phyloP scores from a whole-genome alignment of 805 yeast genomes.

The Zygoascus bituminiphila region DNA sequence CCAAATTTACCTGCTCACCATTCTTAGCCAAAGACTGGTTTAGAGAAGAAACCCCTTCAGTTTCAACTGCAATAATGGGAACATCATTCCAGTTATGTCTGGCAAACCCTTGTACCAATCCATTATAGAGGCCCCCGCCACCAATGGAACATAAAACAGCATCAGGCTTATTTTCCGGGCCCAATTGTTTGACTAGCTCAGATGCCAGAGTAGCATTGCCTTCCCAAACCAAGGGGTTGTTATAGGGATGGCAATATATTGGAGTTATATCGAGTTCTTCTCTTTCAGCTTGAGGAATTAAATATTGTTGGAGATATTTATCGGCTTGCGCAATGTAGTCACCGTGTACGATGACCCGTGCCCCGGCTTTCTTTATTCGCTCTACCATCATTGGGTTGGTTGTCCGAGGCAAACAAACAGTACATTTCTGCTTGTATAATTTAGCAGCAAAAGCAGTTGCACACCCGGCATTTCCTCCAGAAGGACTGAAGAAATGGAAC shows the following conservation, averaged over 20 bases:
- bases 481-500: conserved; percentile 64
- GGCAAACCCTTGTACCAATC: conserved; percentile 76
- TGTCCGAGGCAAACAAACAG: conserved; percentile 50
- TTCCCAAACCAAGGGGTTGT: conserved; percentile 86
- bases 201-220: conserved; percentile 93
- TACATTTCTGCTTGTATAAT: conserved; percentile 47
- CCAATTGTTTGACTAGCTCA: conserved; percentile 69
- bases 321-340: conserved; percentile 72
- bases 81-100: conserved; percentile 36
- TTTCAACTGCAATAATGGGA: conserved; percentile 44
- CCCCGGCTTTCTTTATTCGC: conserved; percentile 42
- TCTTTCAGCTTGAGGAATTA: conserved; percentile 47
- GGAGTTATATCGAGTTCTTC: conserved; percentile 40
- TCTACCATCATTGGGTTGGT: conserved; percentile 40
- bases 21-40: conserved; percentile 41
- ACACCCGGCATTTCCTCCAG: conserved; percentile 96
- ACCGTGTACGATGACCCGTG: conserved; percentile 53
- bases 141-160: conserved; percentile 92
- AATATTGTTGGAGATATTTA: conserved; percentile 67
- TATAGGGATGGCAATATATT: conserved; percentile 88
- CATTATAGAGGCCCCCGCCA: conserved; percentile 92
- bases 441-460: conserved; percentile 92
- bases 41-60: conserved; percentile 55
- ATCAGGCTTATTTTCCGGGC: conserved; percentile 49
- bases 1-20: conserved; percentile 37